Evolutionary conservation across 371 early-diverging fungal species (phyloP).

Genomic region (Parasitella parasitica): DNA sequence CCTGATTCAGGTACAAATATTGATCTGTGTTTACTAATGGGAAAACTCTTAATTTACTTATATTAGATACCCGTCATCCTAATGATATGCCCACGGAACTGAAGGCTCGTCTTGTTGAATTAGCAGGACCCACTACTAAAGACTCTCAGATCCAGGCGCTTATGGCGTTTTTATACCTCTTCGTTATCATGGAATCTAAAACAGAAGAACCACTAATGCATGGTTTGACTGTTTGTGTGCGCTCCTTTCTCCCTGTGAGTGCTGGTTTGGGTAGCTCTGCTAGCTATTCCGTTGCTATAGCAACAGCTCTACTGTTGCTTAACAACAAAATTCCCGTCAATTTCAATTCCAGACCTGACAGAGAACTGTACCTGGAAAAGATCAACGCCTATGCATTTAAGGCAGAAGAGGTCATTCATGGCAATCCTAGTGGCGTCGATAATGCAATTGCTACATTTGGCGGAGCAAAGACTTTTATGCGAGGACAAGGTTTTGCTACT

Average conservation of each 20-base stretch:
- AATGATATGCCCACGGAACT: constrained; percentile 35
- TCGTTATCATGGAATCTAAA: constrained; percentile 25
- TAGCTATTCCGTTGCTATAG: constrained; percentile 80
- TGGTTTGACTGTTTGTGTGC: constrained; percentile 64
- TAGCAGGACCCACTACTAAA: constrained; percentile 7
- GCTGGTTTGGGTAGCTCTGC: constrained; percentile 97
- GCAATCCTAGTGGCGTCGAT: constrained; percentile 95
- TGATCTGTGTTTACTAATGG: neutral
- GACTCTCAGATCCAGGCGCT: constrained; percentile 35
- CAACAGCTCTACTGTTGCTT: constrained; percentile 72
- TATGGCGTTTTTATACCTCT: constrained; percentile 49
- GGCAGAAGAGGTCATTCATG: constrained; percentile 93
- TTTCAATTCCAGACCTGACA: constrained; percentile 14
- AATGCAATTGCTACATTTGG: constrained; percentile 89
- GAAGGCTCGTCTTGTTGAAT: constrained; percentile 10
- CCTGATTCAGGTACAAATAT: constrained; percentile 19
- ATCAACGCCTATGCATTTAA: constrained; percentile 88
- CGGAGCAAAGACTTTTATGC: constrained; percentile 57
- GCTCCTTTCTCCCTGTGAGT: constrained; percentile 89
- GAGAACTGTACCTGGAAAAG: constrained; percentile 30
- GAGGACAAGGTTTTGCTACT: constrained; percentile 48
- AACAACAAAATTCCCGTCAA: constrained; percentile 32
- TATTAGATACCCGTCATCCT: constrained; percentile 38
- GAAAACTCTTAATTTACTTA: neutral
- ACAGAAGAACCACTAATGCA: constrained; percentile 7